Evolutionary conservation across 139 green algal species (phyloP).

Genomic region (Tetraselmis striata): DNA sequence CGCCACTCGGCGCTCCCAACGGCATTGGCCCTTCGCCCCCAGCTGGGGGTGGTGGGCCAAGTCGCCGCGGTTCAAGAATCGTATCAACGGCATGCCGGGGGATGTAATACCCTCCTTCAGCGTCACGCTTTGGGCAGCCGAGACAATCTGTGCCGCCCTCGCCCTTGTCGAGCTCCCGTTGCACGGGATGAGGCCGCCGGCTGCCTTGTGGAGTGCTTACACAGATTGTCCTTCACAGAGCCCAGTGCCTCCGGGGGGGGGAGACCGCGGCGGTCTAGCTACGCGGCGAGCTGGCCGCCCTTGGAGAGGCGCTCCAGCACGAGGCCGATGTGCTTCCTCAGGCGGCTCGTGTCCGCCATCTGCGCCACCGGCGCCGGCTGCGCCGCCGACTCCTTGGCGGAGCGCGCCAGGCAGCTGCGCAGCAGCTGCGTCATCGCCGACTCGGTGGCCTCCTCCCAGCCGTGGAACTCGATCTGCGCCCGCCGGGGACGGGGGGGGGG

Average conservation of each 20-base stretch:
- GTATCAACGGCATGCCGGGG: too few relatives aligned
- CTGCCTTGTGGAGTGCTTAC: not conserved
- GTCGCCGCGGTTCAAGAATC: too few relatives aligned
- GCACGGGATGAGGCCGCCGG: not conserved
- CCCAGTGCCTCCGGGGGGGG: too few relatives aligned
- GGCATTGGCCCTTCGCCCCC: too few relatives aligned
- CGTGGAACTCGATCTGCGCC: not conserved
- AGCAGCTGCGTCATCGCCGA: conserved; percentile 47
- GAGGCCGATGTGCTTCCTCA: conserved; percentile 52
- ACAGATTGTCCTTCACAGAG: too few relatives aligned
- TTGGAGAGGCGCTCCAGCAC: conserved; percentile 50
- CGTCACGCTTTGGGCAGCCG: too few relatives aligned
- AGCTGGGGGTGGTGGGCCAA: too few relatives aligned
- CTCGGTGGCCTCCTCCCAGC: conserved; percentile 49
- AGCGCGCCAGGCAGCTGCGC: conserved; percentile 34
- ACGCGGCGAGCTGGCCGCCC: conserved; percentile 10
- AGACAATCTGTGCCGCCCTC: too few relatives aligned
- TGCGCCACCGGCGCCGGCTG: conserved; percentile 22
- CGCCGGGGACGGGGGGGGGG: too few relatives aligned
- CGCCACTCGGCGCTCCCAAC: too few relatives aligned
- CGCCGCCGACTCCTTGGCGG: conserved; percentile 40
- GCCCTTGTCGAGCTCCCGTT: too few relatives aligned
- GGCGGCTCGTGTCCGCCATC: conserved; percentile 38
- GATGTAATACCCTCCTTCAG: too few relatives aligned
- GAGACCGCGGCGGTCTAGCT: not conserved